Evolutionary conservation across 768 basidiomycete genomes (phyloP).

Genomic region (Tephrocybe sp.): DNA sequence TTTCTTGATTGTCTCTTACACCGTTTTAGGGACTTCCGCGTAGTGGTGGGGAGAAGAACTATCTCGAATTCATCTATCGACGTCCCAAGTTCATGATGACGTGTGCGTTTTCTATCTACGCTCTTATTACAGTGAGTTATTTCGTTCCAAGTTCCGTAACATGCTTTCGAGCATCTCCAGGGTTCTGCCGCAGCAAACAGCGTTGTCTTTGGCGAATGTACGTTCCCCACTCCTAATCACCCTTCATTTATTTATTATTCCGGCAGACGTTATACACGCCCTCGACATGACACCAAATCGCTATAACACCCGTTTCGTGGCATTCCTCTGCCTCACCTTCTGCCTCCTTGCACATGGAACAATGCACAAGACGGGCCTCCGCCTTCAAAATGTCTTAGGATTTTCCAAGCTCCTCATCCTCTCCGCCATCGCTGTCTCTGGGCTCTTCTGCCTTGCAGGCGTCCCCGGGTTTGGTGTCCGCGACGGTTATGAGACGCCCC

Average conservation of each 20-base stretch:
- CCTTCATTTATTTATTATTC: not conserved
- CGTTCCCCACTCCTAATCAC: constrained; percentile 7
- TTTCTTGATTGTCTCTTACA: constrained; percentile 36
- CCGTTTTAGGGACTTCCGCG: constrained; percentile 58
- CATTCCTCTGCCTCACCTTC: constrained; percentile 55
- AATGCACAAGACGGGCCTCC: constrained; percentile 53
- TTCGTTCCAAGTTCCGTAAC: not conserved
- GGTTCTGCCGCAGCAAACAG: constrained; percentile 56
- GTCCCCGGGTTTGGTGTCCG: constrained; percentile 50
- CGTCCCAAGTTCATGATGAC: constrained; percentile 61
- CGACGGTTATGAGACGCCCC: constrained; percentile 50
- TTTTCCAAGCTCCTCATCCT: constrained; percentile 61
- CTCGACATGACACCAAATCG: constrained; percentile 44
- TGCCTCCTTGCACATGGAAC: constrained; percentile 58
- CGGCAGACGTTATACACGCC: constrained; percentile 64
- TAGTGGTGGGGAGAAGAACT: constrained; percentile 77
- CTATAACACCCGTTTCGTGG: constrained; percentile 50
- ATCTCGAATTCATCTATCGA: constrained; percentile 69
- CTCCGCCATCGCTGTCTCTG: constrained; percentile 48
- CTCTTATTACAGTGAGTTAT: constrained; percentile 51
- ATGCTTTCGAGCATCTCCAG: constrained; percentile 52
- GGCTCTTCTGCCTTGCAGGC: constrained; percentile 50
- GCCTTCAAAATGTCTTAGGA: constrained; percentile 64
- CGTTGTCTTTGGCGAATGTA: constrained; percentile 76
- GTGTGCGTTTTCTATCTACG: constrained; percentile 59